phyloP scores from a whole-genome alignment of 306 rosid species.

The Cucumis cinereus region DNA sequence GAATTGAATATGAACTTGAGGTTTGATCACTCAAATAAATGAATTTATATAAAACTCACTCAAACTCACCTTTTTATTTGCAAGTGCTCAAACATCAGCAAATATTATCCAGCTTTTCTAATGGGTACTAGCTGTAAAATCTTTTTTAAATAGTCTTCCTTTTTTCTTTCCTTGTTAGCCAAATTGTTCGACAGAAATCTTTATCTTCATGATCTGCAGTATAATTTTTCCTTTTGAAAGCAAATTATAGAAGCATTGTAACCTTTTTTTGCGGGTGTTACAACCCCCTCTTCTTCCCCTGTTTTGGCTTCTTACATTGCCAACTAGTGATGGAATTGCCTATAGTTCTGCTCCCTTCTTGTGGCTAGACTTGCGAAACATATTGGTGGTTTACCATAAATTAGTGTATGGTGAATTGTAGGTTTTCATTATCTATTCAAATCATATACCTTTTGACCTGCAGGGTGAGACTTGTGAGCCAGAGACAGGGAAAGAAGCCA shows the following conservation, averaged over 20 bases:
- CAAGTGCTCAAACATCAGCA: neutral
- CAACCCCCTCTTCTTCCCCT: neutral
- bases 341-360: neutral
- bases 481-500: constrained; percentile 51
- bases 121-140: neutral
- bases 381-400: neutral
- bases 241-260: neutral
- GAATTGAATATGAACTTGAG: neutral
- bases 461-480: constrained; percentile 79
- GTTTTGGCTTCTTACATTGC: neutral
- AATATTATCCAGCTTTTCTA: neutral
- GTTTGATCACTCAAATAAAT: neutral
- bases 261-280: neutral
- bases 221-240: neutral
- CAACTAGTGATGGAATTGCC: neutral
- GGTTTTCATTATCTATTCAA: constrained; percentile 5
- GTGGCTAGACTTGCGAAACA: neutral
- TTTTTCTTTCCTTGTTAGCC: neutral
- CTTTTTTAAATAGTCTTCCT: neutral
- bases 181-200: neutral
- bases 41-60: neutral
- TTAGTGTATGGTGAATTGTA: neutral
- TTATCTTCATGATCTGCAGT: neutral
- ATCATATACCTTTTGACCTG: constrained; percentile 20
- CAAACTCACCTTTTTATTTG: neutral